phyloP scores from a whole-genome alignment of 1,284 basidiomycete species.

The Ustilago esculenta region DNA sequence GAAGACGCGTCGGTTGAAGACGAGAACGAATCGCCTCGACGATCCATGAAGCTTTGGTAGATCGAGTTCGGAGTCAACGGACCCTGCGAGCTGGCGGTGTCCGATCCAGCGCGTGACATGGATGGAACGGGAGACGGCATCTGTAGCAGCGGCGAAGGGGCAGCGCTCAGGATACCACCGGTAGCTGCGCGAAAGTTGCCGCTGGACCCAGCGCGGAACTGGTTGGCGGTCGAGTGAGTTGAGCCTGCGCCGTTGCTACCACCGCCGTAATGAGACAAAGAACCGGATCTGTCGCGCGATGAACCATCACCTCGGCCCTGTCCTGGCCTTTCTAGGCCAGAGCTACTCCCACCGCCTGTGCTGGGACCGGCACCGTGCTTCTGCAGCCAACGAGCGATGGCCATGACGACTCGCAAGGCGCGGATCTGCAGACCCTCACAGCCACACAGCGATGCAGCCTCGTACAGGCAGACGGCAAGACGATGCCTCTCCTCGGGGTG shows the following conservation, averaged over 20 bases:
- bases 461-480: slow-evolving; percentile 88
- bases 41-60: slow-evolving; percentile 44
- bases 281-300: slow-evolving; percentile 34
- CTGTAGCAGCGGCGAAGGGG: slow-evolving; percentile 22
- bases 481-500: slow-evolving; percentile 76
- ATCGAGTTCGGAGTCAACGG: slow-evolving; percentile 42
- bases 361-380: slow-evolving; percentile 36
- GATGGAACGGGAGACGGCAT: slow-evolving; percentile 42
- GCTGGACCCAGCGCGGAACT: slow-evolving; percentile 11
- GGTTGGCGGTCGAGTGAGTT: slow-evolving; percentile 1
- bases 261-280: slow-evolving; percentile 15
- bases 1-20: slow-evolving; percentile 21
- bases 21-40: slow-evolving; percentile 36
- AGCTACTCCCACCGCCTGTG: slow-evolving; percentile 24
- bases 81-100: slow-evolving; percentile 42
- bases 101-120: slow-evolving; percentile 43
- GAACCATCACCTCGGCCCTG: slow-evolving; percentile 32
- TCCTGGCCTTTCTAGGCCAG: slow-evolving; percentile 20
- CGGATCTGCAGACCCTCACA: slow-evolving; percentile 87
- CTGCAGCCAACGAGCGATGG: slow-evolving; percentile 50
- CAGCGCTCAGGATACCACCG: slow-evolving; percentile 11
- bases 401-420: slow-evolving; percentile 65
- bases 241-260: slow-evolving; percentile 24
- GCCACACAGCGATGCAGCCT: slow-evolving; percentile 88
- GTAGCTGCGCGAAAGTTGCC: slow-evolving; percentile 17